These are phyloP conservation scores for Metschnikowia kunwiensis DNA, from an alignment of 805 yeast genomes.

Conservation along the genomic window DNA sequence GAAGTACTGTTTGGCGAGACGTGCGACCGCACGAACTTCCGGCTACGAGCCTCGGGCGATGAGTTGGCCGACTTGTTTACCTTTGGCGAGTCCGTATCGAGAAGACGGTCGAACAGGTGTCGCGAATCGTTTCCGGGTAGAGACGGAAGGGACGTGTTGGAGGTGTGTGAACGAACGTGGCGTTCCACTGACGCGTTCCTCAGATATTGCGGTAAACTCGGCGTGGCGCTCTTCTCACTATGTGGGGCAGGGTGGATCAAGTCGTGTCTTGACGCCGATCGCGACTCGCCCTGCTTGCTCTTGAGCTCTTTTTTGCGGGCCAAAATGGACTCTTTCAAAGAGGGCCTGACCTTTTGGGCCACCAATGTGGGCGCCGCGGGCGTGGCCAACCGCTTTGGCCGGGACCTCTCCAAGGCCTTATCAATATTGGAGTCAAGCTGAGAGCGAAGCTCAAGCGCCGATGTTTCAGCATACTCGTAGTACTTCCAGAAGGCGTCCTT, in stretches of 20 bases:
- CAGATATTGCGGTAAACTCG: not conserved
- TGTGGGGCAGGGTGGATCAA: conserved; percentile 2
- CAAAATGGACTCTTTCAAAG: conserved; percentile 47
- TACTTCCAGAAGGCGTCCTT: conserved; percentile 74
- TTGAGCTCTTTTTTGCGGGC: conserved; percentile 42
- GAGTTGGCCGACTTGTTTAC: not conserved
- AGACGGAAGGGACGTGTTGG: not conserved
- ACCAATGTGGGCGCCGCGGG: not conserved
- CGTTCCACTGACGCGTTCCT: not conserved
- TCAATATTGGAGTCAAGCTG: conserved; percentile 45
- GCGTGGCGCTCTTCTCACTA: not conserved
- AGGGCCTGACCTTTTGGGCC: conserved; percentile 34
- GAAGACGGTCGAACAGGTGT: not conserved
- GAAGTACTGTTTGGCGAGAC: not conserved
- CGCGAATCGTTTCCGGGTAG: not conserved
- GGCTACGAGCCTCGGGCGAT: conserved; percentile 1
- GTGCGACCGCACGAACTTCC: not conserved
- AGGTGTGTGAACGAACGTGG: not conserved
- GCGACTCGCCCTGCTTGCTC: conserved; percentile 19
- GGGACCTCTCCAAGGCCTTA: conserved; percentile 61
- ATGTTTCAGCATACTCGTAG: conserved; percentile 49
- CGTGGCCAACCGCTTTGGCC: conserved; percentile 31
- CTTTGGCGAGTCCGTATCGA: not conserved
- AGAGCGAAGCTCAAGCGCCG: conserved; percentile 41
- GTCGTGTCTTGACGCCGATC: conserved; percentile 3